These are phyloP conservation scores for Amylostereum chailletii DNA, from an alignment of 1,284 basidiomycete species.

Conservation along the genomic window DNA sequence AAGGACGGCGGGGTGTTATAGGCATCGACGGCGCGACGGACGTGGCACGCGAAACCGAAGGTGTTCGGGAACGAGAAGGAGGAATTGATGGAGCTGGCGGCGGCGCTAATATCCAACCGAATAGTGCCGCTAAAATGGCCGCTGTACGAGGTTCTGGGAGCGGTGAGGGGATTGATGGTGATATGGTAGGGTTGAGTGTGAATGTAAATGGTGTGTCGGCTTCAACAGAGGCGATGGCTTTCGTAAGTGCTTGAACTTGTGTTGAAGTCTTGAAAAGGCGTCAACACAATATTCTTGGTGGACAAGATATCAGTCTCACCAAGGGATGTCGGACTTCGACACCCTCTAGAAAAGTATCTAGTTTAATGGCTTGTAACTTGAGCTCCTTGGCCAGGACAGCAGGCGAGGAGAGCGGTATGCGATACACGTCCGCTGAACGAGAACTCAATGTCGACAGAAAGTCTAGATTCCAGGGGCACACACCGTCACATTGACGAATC, in stretches of 20 bases:
- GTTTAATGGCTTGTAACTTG: conserved; percentile 40
- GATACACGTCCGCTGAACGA: conserved; percentile 58
- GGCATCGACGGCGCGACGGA: conserved; percentile 34
- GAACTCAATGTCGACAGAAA: neutral
- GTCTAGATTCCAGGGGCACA: conserved; percentile 16
- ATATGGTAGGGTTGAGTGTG: conserved; percentile 6
- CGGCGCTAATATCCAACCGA: conserved; percentile 59
- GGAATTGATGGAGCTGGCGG: conserved; percentile 20
- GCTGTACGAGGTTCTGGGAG: conserved; percentile 36
- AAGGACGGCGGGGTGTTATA: conserved; percentile 26
- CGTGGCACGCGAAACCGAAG: conserved; percentile 30
- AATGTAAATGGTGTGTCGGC: conserved; percentile 2
- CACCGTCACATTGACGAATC: conserved; percentile 68
- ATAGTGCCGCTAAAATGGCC: conserved; percentile 53
- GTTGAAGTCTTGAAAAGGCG: conserved; percentile 18
- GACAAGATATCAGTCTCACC: conserved; percentile 28
- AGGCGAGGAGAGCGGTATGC: conserved; percentile 62
- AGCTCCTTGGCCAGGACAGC: conserved; percentile 49
- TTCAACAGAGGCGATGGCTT: conserved; percentile 21
- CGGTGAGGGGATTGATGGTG: conserved; percentile 5
- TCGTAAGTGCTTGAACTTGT: conserved; percentile 24
- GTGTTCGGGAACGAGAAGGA: conserved; percentile 25
- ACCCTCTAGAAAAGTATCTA: conserved; percentile 44
- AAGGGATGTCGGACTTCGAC: conserved; percentile 64
- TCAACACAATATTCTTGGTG: conserved; percentile 1